Base-by-base conservation (phyloP, 1,284 basidiomycete genomes). In the Flammula alnicola region DNA sequence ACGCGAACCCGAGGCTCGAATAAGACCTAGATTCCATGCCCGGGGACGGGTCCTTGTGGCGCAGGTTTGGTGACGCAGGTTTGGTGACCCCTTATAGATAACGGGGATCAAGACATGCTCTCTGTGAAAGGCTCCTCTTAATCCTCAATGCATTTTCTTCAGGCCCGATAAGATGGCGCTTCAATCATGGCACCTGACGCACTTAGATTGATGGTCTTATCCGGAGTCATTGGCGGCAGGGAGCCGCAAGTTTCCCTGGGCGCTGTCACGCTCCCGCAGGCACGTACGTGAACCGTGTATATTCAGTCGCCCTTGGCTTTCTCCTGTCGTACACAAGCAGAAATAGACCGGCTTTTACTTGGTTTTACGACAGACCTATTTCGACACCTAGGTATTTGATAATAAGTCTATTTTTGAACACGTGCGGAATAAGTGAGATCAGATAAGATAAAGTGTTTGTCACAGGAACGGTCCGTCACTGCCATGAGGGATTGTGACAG, bases 391-490 rank as follows among this genome's bases (percentile, higher is more conserved):
- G 25, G 36, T 19, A 33, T 36, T 33, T 44, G 31, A 32, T 20
- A 37, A 45, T 22, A 22, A 23, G 5, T 19, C 19, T 31, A 43
- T 43, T 32, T 16, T 32, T 43, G 30, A 29, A 9, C 10, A 39
- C n/a, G 23, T 16, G 23, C 35, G 3, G 17, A 10, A n/a, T 32
- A 19, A 20, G 20, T 7, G 9, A 36, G 47, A 44, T 38, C 37
- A 43, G 32, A 44, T 43, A 23, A 36, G 40, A 35, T 30, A 10
- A 3, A 7, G 22, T 4, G 9, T 32, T 4, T 37, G 57, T 55
- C 51, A 56, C 52, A 12, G 9, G 30, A 47, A 43, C 54, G 52
- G 12, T 35, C 7, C 2, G 53, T 58, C 53, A 55, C 51, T n/a
- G 27, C 9, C 39, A 43, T 42, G 42, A 22, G n/a, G 22, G 12